phyloP scores from a whole-genome alignment of 2,329 filamentous ascomycete genomes.

The Aspergillus sp. region DNA sequence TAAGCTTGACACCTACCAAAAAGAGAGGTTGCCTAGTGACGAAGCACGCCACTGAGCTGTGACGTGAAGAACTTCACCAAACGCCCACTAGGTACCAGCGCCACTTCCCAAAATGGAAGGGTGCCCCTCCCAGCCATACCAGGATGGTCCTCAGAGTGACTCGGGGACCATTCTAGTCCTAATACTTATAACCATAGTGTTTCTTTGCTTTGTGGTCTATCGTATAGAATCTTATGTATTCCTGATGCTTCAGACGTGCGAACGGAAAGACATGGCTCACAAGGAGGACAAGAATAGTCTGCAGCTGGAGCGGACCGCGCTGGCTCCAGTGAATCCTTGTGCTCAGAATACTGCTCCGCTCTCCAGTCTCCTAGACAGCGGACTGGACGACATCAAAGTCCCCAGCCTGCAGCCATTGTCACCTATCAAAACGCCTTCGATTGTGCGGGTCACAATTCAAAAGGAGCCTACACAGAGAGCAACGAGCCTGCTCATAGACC shows the following conservation, averaged over 20 bases:
- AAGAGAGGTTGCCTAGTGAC: too few relatives aligned
- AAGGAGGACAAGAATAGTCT: not conserved
- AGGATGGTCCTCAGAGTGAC: not conserved
- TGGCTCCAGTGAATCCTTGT: not conserved
- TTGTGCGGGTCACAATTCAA: not conserved
- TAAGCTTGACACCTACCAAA: too few relatives aligned
- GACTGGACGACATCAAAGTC: constrained; percentile 22
- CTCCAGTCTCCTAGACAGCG: constrained; percentile 18
- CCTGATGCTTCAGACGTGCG: not conserved
- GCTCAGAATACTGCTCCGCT: not conserved
- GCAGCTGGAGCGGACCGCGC: not conserved
- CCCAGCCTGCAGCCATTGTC: constrained; percentile 15
- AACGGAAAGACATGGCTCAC: not conserved
- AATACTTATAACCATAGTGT: not conserved
- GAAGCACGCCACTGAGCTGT: not conserved
- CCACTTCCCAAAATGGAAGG: constrained; percentile 22
- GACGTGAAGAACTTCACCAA: not conserved
- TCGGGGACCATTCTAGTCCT: not conserved
- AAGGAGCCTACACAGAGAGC: not conserved
- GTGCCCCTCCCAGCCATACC: not conserved
- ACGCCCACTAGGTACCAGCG: not conserved
- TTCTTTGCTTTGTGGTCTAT: not conserved
- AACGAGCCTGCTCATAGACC: constrained; percentile 10
- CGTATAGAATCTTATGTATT: not conserved
- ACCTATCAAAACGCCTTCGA: not conserved